Evolutionary conservation across 495 filamentous ascomycete genomes (phyloP).

Genomic region (Tuber melanosporum): DNA sequence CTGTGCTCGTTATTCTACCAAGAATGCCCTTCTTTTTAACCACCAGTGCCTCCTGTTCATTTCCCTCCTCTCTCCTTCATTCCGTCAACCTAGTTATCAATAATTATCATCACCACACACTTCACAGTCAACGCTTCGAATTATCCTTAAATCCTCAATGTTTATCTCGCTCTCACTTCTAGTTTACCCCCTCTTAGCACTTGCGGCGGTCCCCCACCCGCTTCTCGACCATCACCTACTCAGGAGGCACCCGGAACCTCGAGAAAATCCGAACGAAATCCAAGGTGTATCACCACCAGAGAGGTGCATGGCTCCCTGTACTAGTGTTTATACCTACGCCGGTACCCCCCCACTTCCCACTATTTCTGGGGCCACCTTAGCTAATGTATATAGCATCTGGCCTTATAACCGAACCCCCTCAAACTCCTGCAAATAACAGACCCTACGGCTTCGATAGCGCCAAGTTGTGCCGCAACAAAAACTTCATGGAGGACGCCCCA

Average conservation of each 20-base stretch:
- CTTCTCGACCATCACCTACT: neutral
- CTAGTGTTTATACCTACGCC: neutral
- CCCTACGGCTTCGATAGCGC: slow-evolving; percentile 16
- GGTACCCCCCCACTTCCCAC: neutral
- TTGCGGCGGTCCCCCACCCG: neutral
- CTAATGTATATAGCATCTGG: neutral
- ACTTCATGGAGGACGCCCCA: slow-evolving; percentile 17
- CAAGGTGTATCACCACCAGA: neutral
- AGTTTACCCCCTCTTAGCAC: neutral
- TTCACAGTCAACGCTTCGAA: neutral
- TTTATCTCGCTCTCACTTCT: neutral
- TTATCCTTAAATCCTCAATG: neutral
- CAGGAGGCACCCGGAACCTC: neutral
- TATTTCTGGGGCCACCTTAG: neutral
- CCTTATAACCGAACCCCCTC: neutral
- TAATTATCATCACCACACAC: neutral
- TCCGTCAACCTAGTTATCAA: neutral
- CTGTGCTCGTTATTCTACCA: neutral
- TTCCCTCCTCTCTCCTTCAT: neutral
- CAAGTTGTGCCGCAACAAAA: slow-evolving; percentile 13
- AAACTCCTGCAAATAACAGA: neutral
- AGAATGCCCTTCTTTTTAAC: neutral
- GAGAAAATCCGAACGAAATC: neutral
- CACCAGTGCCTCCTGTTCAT: neutral
- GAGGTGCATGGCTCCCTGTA: neutral